Percentiles rank a stretch among this genome's conserved stretches.
Evolutionary conservation across 2,329 filamentous ascomycete genomes (phyloP).

Genomic region (Clathrospora elynae): DNA sequence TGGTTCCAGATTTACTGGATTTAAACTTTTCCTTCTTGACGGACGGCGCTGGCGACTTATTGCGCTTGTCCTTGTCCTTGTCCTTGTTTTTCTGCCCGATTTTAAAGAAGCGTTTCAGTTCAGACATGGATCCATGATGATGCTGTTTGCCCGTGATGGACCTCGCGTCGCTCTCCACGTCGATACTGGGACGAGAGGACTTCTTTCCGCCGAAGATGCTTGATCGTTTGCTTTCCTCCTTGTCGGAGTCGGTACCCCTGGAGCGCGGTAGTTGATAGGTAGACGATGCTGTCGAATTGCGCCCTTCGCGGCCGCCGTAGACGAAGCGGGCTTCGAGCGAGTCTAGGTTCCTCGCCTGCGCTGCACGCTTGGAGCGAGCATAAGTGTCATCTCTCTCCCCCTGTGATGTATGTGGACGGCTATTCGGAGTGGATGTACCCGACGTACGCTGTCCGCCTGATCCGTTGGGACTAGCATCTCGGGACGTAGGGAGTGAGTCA

Average conservation of each 20-base stretch:
- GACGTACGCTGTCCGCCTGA: conserved; percentile 56
- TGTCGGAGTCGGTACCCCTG: conserved; percentile 46
- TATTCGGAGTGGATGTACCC: conserved; percentile 61
- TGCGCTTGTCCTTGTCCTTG: conserved; percentile 55
- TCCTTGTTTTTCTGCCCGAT: conserved; percentile 68
- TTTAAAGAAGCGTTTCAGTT: conserved; percentile 96
- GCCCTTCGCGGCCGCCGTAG: conserved; percentile 75
- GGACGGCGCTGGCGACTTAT: conserved; percentile 67
- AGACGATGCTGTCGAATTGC: conserved; percentile 49
- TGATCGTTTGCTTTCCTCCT: conserved; percentile 56
- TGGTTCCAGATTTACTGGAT: conserved; percentile 49
- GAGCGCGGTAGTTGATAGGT: conserved; percentile 53
- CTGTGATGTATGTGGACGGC: conserved; percentile 76
- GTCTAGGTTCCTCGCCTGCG: conserved; percentile 68
- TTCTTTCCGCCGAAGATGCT: conserved; percentile 59
- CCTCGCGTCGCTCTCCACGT: conserved; percentile 47
- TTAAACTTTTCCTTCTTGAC: conserved; percentile 58
- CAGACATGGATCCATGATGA: conserved; percentile 80
- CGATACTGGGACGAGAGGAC: conserved; percentile 54
- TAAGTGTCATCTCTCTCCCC: conserved; percentile 86
- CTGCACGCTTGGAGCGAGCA: conserved; percentile 76
- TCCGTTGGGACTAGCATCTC: conserved; percentile 67
- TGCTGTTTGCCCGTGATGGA: conserved; percentile 48
- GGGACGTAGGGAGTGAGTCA: conserved; percentile 60
- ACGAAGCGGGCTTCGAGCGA: conserved; percentile 82